These are phyloP conservation scores for Cyberlindnera sargentensis DNA, from an alignment of 805 yeast species.

Conservation along the genomic window DNA sequence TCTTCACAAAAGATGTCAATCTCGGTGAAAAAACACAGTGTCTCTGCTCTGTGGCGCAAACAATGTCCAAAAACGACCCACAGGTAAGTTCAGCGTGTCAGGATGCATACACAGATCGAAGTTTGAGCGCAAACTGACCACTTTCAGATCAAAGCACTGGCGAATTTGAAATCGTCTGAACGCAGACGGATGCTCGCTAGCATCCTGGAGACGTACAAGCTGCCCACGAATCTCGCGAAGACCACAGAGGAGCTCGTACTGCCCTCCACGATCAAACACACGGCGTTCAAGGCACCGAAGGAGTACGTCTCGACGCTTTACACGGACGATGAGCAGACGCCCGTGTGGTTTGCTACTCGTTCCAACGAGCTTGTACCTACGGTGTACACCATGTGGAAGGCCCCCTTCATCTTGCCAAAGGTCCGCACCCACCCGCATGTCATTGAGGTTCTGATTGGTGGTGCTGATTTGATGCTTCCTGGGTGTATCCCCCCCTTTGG, in stretches of 20 bases:
- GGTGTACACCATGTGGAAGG: slow-evolving; percentile 62
- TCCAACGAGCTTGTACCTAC: slow-evolving; percentile 61
- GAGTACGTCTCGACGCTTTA: slow-evolving; percentile 56
- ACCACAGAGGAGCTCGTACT: slow-evolving; percentile 17
- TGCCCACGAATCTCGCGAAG: slow-evolving; percentile 28
- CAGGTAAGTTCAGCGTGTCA: slow-evolving; percentile 3
- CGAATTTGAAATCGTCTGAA: slow-evolving; percentile 80
- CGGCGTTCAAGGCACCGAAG: slow-evolving; percentile 50
- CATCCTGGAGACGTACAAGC: slow-evolving; percentile 35
- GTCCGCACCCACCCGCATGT: slow-evolving; percentile 71
- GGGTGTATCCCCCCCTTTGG: slow-evolving; percentile 54
- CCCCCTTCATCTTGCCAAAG: slow-evolving; percentile 58
- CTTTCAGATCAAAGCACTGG: slow-evolving; percentile 52
- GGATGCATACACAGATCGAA: neutral
- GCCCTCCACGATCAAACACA: slow-evolving; percentile 40
- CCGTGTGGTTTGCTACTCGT: slow-evolving; percentile 64
- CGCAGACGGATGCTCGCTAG: slow-evolving; percentile 37
- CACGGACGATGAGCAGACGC: slow-evolving; percentile 55
- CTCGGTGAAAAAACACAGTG: neutral
- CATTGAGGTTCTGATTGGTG: slow-evolving; percentile 58
- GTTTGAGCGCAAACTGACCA: neutral
- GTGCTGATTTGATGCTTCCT: slow-evolving; percentile 78
- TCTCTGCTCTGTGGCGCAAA: neutral
- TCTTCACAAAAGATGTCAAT: neutral
- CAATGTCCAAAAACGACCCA: slow-evolving; percentile 12